Evolutionary conservation across 2,329 filamentous ascomycete genomes (phyloP).

Genomic region (Trichoderma atroviride): DNA sequence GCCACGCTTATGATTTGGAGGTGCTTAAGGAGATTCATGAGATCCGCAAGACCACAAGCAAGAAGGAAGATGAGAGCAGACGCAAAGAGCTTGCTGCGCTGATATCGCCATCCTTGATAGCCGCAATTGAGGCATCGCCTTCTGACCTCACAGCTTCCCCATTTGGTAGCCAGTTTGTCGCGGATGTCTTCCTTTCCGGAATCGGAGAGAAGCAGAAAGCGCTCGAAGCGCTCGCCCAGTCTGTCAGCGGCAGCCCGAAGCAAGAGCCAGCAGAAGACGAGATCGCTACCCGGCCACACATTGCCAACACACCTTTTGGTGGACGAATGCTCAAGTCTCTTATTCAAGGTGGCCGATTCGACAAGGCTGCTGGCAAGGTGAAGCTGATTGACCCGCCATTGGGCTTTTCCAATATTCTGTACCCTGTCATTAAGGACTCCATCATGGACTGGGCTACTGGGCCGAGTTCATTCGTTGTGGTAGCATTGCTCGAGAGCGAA

Average conservation of each 20-base stretch:
- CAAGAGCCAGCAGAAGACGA: slow-evolving; percentile 47
- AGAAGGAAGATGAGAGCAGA: slow-evolving; percentile 81
- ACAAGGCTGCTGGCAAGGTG: slow-evolving; percentile 70
- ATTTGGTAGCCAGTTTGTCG: slow-evolving; percentile 85
- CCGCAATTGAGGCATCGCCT: slow-evolving; percentile 70
- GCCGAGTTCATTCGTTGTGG: slow-evolving; percentile 81
- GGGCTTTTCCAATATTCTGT: slow-evolving; percentile 80
- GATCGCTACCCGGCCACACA: slow-evolving; percentile 51
- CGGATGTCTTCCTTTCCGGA: slow-evolving; percentile 77
- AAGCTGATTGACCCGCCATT: slow-evolving; percentile 74
- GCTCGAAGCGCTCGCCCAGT: slow-evolving; percentile 68
- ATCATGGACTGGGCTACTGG: slow-evolving; percentile 84
- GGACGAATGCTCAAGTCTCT: slow-evolving; percentile 89
- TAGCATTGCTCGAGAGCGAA: slow-evolving; percentile 75
- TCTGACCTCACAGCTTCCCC: slow-evolving; percentile 70
- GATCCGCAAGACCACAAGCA: slow-evolving; percentile 82
- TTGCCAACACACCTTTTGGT: slow-evolving; percentile 63
- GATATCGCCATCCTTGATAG: slow-evolving; percentile 74
- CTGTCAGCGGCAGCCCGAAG: slow-evolving; percentile 60
- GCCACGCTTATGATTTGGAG: slow-evolving; percentile 67
- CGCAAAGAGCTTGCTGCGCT: slow-evolving; percentile 75
- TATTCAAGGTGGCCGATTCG: slow-evolving; percentile 85
- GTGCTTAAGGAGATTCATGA: slow-evolving; percentile 76
- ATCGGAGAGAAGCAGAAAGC: slow-evolving; percentile 76
- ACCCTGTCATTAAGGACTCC: slow-evolving; percentile 74